Base-by-base conservation (phyloP, 2,329 filamentous ascomycete species). In the Zarea fungicola region DNA sequence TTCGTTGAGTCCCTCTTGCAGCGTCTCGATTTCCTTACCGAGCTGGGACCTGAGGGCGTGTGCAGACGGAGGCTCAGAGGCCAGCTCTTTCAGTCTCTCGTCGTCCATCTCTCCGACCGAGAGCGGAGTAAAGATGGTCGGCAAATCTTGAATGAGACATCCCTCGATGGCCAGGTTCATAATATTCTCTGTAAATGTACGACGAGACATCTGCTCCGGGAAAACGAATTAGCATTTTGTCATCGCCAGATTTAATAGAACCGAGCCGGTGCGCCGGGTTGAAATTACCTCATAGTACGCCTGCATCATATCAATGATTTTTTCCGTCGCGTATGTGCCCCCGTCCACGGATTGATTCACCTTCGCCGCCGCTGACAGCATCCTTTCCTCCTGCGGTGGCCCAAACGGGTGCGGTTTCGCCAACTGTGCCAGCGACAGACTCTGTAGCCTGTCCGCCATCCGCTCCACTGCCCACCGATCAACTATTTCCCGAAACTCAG, bases 131-230 rank as follows among this genome's bases (percentile, higher is more conserved):
- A 78, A 60, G 3, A 78, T 71, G 0, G 52, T 46, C 1, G 67
- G 63, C 0, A 78, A 50, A 2, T 70, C 64, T 1, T 49, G 56
- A 0, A 78, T 57, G 1, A 79, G 66, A 37, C 72, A 76, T 26
- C 70, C 71, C 54, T 78, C 75, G 1, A 75, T 62, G 0, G 67
- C 74, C 1, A 77, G 61, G n/a, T 67, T 74, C 16, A 70, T 63
- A 9, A 78, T 60, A 18, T 75, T 75, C 4, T 78, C 70, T 3
- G 71, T 62, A 41, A 78, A 75, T 0, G 67, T 71, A 14, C 8
- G 19, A 36, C 8, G 16, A 19, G n/a, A 42, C 35, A 22, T 39
- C 3, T 23, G 14, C 6, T 2, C n/a, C n/a, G n/a, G 31, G 48
- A 43, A 54, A 75, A 13, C 5, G 8, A 36, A 1, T 39, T 39